Conservation (phyloP, 495 filamentous ascomycete genomes). For the Aspergillus campestris region DNA sequence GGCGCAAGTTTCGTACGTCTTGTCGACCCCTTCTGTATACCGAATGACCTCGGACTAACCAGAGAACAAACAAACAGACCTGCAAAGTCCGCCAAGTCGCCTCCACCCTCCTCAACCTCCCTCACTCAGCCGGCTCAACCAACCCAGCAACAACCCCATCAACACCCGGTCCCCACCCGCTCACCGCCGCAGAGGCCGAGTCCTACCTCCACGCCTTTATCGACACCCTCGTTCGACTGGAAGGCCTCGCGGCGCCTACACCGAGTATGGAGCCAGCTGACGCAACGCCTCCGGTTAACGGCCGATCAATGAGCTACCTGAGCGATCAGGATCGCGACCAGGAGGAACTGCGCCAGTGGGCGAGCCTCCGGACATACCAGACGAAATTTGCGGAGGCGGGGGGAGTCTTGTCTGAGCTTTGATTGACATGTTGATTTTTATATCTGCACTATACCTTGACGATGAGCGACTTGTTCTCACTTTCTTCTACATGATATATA, state of each 20-base stretch:
- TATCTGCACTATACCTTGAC: not conserved
- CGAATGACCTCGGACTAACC: constrained; percentile 1
- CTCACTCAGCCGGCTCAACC: constrained; percentile 23
- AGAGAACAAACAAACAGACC: constrained; percentile 39
- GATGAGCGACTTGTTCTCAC: no score
- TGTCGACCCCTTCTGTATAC: not conserved
- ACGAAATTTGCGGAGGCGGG: constrained; percentile 59
- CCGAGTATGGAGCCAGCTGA: not conserved
- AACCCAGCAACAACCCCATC: constrained; percentile 29
- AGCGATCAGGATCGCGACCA: constrained; percentile 56
- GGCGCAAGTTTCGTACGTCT: constrained; percentile 56
- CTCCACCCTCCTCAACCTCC: constrained; percentile 58
- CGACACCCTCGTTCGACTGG: constrained; percentile 61
- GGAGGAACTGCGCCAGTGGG: constrained; percentile 63
- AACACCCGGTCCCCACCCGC: constrained; percentile 20
- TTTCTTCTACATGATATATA: no score
- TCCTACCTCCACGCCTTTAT: constrained; percentile 60
- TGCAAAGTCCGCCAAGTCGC: constrained; percentile 69
- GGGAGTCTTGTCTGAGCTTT: constrained; percentile 38
- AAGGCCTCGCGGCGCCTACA: constrained; percentile 27
- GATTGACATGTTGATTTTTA: not conserved
- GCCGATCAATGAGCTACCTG: constrained; percentile 33
- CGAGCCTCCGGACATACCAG: constrained; percentile 65
- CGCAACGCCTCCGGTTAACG: constrained; percentile 20
- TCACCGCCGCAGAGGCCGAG: constrained; percentile 44